Percentiles rank a stretch among this genome's conserved stretches.
These are phyloP conservation scores for Spinellus fusiger DNA, from an alignment of 192 early-diverging fungal genomes.

Conservation along the genomic window DNA sequence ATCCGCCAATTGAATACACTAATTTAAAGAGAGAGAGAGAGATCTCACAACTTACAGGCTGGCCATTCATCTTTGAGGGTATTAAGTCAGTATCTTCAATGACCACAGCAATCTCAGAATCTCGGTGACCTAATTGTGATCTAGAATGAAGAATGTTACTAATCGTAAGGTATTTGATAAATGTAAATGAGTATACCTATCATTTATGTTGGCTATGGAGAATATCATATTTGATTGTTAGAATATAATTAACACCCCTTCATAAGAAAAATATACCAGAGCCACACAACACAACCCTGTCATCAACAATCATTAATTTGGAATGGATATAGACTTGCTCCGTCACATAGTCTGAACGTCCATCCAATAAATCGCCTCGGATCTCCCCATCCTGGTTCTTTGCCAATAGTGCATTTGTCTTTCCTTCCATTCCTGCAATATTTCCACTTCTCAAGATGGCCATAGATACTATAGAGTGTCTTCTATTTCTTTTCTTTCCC, in stretches of 20 bases:
- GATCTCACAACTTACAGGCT: slow-evolving; percentile 29
- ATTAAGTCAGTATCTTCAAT: slow-evolving; percentile 74
- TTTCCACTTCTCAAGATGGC: too few relatives aligned
- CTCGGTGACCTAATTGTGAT: slow-evolving; percentile 80
- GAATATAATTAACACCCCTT: neutral
- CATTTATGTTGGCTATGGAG: slow-evolving; percentile 27
- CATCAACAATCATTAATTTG: slow-evolving; percentile 85
- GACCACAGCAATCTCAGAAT: slow-evolving; percentile 83
- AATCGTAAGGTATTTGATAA: neutral
- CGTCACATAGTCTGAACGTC: slow-evolving; percentile 51
- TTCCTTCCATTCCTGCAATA: too few relatives aligned
- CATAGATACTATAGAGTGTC: too few relatives aligned
- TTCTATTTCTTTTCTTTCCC: too few relatives aligned
- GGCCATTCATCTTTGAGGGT: slow-evolving; percentile 64
- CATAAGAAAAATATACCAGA: slow-evolving; percentile 39
- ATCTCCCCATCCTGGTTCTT: too few relatives aligned
- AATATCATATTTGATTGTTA: too few relatives aligned
- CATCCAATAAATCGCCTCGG: slow-evolving; percentile 15
- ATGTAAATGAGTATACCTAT: slow-evolving; percentile 9
- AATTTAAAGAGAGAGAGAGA: neutral
- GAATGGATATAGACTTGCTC: slow-evolving; percentile 86
- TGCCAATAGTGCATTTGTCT: too few relatives aligned
- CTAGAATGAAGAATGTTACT: slow-evolving; percentile 40
- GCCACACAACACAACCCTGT: slow-evolving; percentile 74
- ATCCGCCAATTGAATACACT: neutral